Conservation (phyloP, 768 basidiomycete genomes). For the Leucocoprinus leucothites region DNA sequence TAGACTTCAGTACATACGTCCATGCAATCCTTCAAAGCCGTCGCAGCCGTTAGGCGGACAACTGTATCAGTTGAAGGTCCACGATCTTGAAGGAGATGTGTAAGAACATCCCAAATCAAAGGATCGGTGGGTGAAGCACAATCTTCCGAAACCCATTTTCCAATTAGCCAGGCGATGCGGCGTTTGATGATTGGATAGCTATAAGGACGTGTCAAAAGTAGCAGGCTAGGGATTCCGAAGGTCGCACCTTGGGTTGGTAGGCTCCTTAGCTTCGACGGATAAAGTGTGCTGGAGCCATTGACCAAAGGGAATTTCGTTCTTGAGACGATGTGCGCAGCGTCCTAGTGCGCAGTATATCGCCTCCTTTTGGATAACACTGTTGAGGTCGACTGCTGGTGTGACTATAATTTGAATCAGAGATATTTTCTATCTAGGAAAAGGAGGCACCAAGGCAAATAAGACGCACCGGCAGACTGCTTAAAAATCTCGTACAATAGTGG, state of each 20-base stretch:
- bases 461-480: conserved; percentile 57
- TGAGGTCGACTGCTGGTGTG: conserved; percentile 50
- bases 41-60: conserved; percentile 82
- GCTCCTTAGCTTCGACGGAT: conserved; percentile 48
- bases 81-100: conserved; percentile 70
- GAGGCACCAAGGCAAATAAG: too few species aligned
- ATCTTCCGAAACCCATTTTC: conserved; percentile 80
- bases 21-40: conserved; percentile 76
- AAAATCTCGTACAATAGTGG: conserved; percentile 64
- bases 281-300: conserved; percentile 67
- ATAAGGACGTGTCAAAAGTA: not conserved
- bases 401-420: conserved; percentile 23
- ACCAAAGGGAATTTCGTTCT: conserved; percentile 62
- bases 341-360: conserved; percentile 88
- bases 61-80: conserved; percentile 75
- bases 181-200: conserved; percentile 92
- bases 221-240: not conserved
- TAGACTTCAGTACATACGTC: conserved; percentile 54
- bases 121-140: conserved; percentile 57
- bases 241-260: conserved; percentile 56
- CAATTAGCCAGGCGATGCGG: conserved; percentile 93
- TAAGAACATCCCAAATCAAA: conserved; percentile 76
- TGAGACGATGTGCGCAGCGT: conserved; percentile 67
- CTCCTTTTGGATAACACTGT: conserved; percentile 72
- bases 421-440: not conserved